Percentiles rank a stretch among this genome's conserved stretches.
Evolutionary conservation across 139 green algal species (phyloP).

Genomic region (Raphidocelis subcapitata): DNA sequence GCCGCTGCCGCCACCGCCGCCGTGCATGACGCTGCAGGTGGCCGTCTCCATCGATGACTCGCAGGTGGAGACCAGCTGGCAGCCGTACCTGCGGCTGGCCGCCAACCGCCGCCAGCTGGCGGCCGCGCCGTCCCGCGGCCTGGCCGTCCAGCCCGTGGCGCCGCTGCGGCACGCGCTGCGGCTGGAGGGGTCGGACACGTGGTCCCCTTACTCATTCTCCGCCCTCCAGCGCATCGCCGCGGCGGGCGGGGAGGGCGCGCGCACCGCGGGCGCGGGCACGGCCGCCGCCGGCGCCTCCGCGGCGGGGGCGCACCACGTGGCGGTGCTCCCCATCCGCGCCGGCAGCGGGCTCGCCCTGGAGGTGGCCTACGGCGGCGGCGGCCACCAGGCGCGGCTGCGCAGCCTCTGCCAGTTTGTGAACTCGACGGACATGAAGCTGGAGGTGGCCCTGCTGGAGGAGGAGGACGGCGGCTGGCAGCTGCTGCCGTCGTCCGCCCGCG

Average conservation of each 20-base stretch:
- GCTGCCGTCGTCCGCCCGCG: slow-evolving; percentile 22
- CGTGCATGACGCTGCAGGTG: slow-evolving; percentile 18
- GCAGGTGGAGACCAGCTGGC: no score
- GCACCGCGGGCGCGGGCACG: no score
- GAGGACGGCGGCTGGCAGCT: slow-evolving; percentile 41
- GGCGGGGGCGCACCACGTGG: slow-evolving; percentile 1
- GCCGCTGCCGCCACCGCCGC: no score
- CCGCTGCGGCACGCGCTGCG: slow-evolving; percentile 35
- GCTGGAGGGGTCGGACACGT: slow-evolving; percentile 29
- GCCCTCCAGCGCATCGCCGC: slow-evolving; percentile 15
- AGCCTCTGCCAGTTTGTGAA: slow-evolving; percentile 74
- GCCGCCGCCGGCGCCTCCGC: no score
- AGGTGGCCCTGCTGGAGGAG: slow-evolving; percentile 53
- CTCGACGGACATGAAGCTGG: slow-evolving; percentile 56
- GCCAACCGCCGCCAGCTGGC: no score
- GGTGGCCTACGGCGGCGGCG: slow-evolving; percentile 34
- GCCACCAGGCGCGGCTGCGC: slow-evolving; percentile 63
- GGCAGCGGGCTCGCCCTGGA: slow-evolving; percentile 33
- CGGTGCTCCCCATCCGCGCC: slow-evolving; percentile 16
- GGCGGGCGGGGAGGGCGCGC: no score
- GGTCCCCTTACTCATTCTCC: slow-evolving; percentile 34
- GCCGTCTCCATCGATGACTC: slow-evolving; percentile 20
- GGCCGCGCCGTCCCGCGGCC: no score
- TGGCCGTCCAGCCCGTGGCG: no score
- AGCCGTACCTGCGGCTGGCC: no score